These are phyloP conservation scores for Ogataea thermomethanolica DNA, from an alignment of 805 yeast genomes.

Conservation along the genomic window DNA sequence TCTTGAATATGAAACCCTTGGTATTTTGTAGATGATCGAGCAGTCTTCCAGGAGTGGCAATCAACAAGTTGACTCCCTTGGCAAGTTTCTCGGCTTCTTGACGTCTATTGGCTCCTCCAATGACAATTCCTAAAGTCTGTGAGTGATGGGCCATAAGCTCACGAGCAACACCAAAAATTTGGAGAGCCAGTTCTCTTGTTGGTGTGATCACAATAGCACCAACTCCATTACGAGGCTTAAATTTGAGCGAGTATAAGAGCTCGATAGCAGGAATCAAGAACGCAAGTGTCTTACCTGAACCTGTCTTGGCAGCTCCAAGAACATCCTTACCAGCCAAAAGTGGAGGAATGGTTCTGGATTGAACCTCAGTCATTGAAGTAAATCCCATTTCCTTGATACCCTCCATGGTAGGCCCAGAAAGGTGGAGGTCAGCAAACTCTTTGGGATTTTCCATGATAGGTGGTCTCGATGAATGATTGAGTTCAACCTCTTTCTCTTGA, in stretches of 20 bases:
- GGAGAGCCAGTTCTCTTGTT: slow-evolving; percentile 95
- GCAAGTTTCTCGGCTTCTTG: slow-evolving; percentile 93
- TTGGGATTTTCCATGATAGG: slow-evolving; percentile 24
- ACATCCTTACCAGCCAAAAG: slow-evolving; percentile 95
- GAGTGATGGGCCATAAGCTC: slow-evolving; percentile 87
- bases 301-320: slow-evolving; percentile 99
- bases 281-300: slow-evolving; percentile 97
- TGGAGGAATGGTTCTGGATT: slow-evolving; percentile 94
- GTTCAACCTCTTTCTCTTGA: slow-evolving; percentile 6
- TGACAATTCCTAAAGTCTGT: slow-evolving; percentile 94
- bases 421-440: slow-evolving; percentile 49
- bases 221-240: slow-evolving; percentile 97
- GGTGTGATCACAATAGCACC: slow-evolving; percentile 96
- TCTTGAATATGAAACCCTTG: slow-evolving; percentile 88
- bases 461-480: slow-evolving; percentile 32
- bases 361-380: slow-evolving; percentile 88
- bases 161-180: slow-evolving; percentile 95
- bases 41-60: slow-evolving; percentile 97
- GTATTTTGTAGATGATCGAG: slow-evolving; percentile 97
- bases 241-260: slow-evolving; percentile 80
- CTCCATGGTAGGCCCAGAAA: slow-evolving; percentile 78
- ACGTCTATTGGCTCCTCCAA: slow-evolving; percentile 97
- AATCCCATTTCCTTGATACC: slow-evolving; percentile 90
- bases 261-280: slow-evolving; percentile 95
- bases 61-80: slow-evolving; percentile 89